phyloP scores from a whole-genome alignment of 2,329 filamentous ascomycete genomes.

The Xylariaceae sp. region DNA sequence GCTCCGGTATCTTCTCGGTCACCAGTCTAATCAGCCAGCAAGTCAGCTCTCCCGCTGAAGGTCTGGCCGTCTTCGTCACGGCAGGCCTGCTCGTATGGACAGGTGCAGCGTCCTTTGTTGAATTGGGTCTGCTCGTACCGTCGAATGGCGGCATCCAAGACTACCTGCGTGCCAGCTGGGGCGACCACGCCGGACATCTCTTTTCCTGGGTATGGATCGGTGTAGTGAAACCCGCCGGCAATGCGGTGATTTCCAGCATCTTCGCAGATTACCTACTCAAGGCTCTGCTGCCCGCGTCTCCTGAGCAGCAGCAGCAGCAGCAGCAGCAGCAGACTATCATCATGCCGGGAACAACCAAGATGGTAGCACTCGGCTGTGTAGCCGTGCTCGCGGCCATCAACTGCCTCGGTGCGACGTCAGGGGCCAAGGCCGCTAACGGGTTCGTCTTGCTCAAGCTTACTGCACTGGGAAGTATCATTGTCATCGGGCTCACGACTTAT shows the following conservation, averaged over 20 bases:
- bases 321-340: no score
- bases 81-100: slow-evolving; percentile 42
- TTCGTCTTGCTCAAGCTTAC: slow-evolving; percentile 34
- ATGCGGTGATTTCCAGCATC: slow-evolving; percentile 40
- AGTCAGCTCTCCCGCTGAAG: slow-evolving; percentile 37
- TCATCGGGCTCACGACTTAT: slow-evolving; percentile 21
- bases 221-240: slow-evolving; percentile 39
- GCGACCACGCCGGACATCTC: slow-evolving; percentile 38
- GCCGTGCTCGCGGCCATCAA: slow-evolving; percentile 37
- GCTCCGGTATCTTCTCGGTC: slow-evolving; percentile 42
- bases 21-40: slow-evolving; percentile 39
- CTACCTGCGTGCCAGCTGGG: slow-evolving; percentile 32
- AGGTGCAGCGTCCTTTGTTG: slow-evolving; percentile 42
- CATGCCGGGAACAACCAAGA: slow-evolving; percentile 29
- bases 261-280: slow-evolving; percentile 37
- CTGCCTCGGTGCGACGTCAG: slow-evolving; percentile 37
- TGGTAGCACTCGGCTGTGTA: slow-evolving; percentile 34
- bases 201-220: slow-evolving; percentile 41
- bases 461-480: slow-evolving; percentile 21
- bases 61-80: slow-evolving; percentile 37
- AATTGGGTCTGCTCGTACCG: slow-evolving; percentile 40
- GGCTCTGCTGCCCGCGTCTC: slow-evolving; percentile 27
- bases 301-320: no score
- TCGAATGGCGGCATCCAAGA: slow-evolving; percentile 41
- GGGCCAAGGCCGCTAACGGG: slow-evolving; percentile 35